Base-by-base conservation (phyloP, 2,329 filamentous ascomycete genomes). In the Cadophora sp. region DNA sequence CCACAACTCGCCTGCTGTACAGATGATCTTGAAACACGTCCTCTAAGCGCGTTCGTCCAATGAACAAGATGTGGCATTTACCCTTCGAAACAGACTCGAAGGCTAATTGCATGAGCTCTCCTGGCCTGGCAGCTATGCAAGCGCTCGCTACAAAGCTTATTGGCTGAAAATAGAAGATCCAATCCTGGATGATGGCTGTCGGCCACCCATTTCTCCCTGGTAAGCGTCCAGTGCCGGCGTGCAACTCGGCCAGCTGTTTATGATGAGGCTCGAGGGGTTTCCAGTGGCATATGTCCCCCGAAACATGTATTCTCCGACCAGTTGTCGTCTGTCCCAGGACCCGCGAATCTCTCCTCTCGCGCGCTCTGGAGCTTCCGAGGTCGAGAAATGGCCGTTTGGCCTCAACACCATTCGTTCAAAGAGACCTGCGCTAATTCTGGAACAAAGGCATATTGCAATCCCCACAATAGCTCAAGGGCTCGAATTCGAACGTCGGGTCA, bases 11-110 rank as follows among this genome's bases (percentile, higher is more conserved):
- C 45, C 20, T 62, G 59, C 30, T 62, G 16, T 56, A 27, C 62
- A 64, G 68, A 69, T 39, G 64, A 69, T 65, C 55, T 68, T 74
- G 73, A 74, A 73, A 74, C 73, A 68, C 62, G 16, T 30, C 65
- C 30, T 43, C 45, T 65, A 68, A 70, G 62, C 70, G 62, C 61
- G 45, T 66, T 66, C 66, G 59, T 71, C 74, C 73, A 76, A 75
- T 75, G 36, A 62, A 62, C 64, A 33, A 16, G 30, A 58, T 53
- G 55, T 48, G 14, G 64, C 43, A 66, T 43, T 59, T 18, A n/a
- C 24, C 39, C 59, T 50, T 66, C 69, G 67, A 75, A 74, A 75
- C 75, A 67, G 64, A 43, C 56, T 62, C 14, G 22, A 53, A 64
- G 59, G 58, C 61, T 55, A 65, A 30, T 62, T 59, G 66, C 68